Conservation (phyloP, 768 basidiomycete genomes). For the Lactarius trivialis region DNA sequence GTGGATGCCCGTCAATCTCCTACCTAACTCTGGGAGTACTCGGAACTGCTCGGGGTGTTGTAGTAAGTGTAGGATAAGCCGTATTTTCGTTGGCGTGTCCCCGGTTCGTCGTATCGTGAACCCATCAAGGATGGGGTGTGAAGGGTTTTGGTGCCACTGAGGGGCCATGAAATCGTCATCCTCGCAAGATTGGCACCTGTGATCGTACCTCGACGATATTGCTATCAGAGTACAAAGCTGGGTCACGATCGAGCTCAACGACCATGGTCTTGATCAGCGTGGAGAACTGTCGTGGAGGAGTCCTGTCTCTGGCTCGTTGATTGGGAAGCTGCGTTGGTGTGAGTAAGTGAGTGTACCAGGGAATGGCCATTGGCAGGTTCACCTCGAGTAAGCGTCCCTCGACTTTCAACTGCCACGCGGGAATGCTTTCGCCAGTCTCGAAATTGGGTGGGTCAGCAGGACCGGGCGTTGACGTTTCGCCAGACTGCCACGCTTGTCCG, state of each 20-base stretch:
- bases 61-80: conserved; percentile 80
- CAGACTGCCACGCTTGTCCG: conserved; percentile 78
- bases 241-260: conserved; percentile 83
- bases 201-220: conserved; percentile 83
- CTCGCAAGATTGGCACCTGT: neutral
- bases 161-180: neutral
- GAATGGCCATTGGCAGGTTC: conserved; percentile 23
- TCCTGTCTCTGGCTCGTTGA: conserved; percentile 57
- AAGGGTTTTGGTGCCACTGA: conserved; percentile 59
- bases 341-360: neutral
- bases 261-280: conserved; percentile 78
- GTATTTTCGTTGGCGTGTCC: conserved; percentile 66
- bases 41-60: conserved; percentile 86
- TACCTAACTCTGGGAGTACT: conserved; percentile 69
- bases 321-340: conserved; percentile 42
- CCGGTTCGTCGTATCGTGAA: conserved; percentile 81
- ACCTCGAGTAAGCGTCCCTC: conserved; percentile 86
- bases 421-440: conserved; percentile 83
- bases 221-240: conserved; percentile 70
- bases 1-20: neutral
- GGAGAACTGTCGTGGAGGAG: conserved; percentile 70
- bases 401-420: conserved; percentile 82
- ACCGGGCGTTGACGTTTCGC: conserved; percentile 32
- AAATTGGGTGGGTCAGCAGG: conserved; percentile 46
- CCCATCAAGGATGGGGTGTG: conserved; percentile 66